These are phyloP conservation scores for Seiridium cupressi DNA, from an alignment of 2,329 filamentous ascomycete species.

Conservation along the genomic window DNA sequence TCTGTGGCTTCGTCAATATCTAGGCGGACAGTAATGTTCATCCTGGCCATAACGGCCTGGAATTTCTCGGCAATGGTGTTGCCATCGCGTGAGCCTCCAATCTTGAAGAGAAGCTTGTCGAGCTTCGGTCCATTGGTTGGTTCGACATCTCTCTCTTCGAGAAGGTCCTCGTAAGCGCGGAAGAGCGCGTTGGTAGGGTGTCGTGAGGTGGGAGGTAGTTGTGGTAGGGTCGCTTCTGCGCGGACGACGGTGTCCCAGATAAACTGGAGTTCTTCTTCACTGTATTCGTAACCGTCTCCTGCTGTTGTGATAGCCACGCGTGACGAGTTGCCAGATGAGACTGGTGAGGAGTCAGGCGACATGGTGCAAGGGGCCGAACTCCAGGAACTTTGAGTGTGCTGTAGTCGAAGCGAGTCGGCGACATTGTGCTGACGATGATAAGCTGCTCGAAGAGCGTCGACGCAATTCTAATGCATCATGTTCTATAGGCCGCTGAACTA, in stretches of 20 bases:
- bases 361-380: background rate
- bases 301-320: slow-evolving; percentile 10
- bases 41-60: slow-evolving; percentile 61
- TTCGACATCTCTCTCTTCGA: slow-evolving; percentile 68
- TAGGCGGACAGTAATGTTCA: slow-evolving; percentile 72
- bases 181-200: slow-evolving; percentile 78
- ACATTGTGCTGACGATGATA: background rate
- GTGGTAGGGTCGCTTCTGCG: slow-evolving; percentile 64
- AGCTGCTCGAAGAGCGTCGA: slow-evolving; percentile 2
- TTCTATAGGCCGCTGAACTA: background rate
- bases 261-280: slow-evolving; percentile 66
- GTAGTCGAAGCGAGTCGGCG: background rate
- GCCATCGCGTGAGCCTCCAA: slow-evolving; percentile 64
- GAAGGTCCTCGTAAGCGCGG: slow-evolving; percentile 72
- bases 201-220: slow-evolving; percentile 57
- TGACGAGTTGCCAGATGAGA: slow-evolving; percentile 1
- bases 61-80: slow-evolving; percentile 67
- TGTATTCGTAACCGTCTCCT: slow-evolving; percentile 11
- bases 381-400: background rate
- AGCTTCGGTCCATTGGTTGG: slow-evolving; percentile 74
- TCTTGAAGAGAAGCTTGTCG: slow-evolving; percentile 74
- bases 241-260: slow-evolving; percentile 73
- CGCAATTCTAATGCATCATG: slow-evolving; percentile 1
- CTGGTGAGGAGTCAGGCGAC: background rate
- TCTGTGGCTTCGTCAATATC: slow-evolving; percentile 31